Conservation (phyloP, 495 filamentous ascomycete species). For the Penicillium paxilli region DNA sequence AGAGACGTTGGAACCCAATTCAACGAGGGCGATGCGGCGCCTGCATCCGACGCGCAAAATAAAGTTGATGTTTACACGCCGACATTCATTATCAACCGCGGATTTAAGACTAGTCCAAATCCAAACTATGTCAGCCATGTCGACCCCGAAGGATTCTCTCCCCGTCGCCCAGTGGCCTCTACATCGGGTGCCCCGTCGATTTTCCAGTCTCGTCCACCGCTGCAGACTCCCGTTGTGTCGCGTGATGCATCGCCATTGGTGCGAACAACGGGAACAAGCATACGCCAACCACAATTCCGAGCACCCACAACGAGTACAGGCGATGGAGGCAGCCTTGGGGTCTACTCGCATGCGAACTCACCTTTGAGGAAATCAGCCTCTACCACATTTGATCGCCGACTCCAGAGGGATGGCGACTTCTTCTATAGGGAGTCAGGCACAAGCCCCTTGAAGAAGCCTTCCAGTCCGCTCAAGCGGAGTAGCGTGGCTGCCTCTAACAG, state of each 20-base stretch:
- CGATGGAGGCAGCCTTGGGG: conserved; percentile 77
- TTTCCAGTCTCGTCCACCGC: conserved; percentile 23
- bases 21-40: conserved; percentile 36
- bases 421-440: conserved; percentile 42
- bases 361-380: conserved; percentile 68
- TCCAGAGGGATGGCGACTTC: conserved; percentile 37
- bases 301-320: conserved; percentile 42
- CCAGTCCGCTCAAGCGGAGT: conserved; percentile 45
- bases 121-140: conserved; percentile 80
- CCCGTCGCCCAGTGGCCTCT: conserved; percentile 24
- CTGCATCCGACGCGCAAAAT: conserved; percentile 48
- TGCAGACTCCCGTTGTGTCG: conserved; percentile 45
- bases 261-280: conserved; percentile 41
- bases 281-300: conserved; percentile 60
- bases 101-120: conserved; percentile 84
- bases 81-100: conserved; percentile 72
- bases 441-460: conserved; percentile 36
- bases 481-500: conserved; percentile 37
- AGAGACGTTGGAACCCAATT: conserved; percentile 84
- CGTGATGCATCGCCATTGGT: conserved; percentile 55
- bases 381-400: conserved; percentile 40
- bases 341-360: conserved; percentile 78
- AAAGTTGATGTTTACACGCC: conserved; percentile 74
- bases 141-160: conserved; percentile 63
- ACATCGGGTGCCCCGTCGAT: conserved; percentile 27